Conservation (phyloP, 768 basidiomycete species). For the Russula virescens region DNA sequence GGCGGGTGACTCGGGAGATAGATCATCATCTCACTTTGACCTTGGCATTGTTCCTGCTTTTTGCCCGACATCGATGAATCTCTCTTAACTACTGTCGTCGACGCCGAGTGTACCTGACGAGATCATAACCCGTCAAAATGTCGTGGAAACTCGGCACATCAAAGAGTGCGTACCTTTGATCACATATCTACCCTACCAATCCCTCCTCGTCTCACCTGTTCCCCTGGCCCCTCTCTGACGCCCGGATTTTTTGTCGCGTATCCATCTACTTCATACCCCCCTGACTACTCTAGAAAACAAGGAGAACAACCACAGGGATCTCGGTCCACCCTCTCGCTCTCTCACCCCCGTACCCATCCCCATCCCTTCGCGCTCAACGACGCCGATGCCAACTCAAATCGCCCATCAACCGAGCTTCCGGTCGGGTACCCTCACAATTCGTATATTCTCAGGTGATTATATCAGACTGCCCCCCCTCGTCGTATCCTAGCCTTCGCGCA, state of each 20-base stretch:
- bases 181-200: background rate
- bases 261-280: conserved; percentile 4
- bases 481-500: background rate
- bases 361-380: conserved; percentile 58
- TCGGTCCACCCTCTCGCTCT: conserved; percentile 67
- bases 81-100: conserved; percentile 6
- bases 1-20: background rate
- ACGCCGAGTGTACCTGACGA: conserved; percentile 1
- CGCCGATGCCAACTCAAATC: conserved; percentile 47
- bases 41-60: background rate
- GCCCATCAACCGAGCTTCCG: conserved; percentile 48
- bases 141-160: conserved; percentile 50
- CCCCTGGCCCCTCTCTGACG: conserved; percentile 2
- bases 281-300: conserved; percentile 56
- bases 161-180: conserved; percentile 31
- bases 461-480: background rate
- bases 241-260: background rate
- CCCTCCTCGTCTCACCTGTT: background rate
- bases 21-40: background rate
- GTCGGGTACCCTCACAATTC: conserved; percentile 90
- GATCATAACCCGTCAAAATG: conserved; percentile 33
- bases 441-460: conserved; percentile 81
- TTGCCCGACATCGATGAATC: conserved; percentile 4
- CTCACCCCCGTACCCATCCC: conserved; percentile 69
- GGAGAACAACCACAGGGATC: conserved; percentile 52